Percentiles rank a stretch among this genome's conserved stretches.
These are phyloP conservation scores for Sporodiniella umbellata DNA, from an alignment of 371 early-diverging fungal species.

Conservation along the genomic window DNA sequence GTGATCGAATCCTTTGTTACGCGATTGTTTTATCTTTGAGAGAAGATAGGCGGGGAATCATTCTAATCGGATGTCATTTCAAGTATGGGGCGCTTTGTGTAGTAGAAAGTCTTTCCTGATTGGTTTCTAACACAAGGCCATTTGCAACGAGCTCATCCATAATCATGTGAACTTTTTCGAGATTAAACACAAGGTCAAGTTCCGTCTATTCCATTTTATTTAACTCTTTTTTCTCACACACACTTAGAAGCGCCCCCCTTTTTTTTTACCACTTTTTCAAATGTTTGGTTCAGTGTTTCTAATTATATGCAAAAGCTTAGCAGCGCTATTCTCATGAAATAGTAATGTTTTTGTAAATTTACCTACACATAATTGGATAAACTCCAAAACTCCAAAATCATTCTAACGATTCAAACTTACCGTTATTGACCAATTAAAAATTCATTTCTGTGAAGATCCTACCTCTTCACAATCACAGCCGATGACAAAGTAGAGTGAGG, in stretches of 20 bases:
- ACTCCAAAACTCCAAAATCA: constrained; percentile 43
- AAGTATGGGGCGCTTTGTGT: constrained; percentile 6
- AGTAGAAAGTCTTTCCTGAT: constrained; percentile 26
- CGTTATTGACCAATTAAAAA: no score
- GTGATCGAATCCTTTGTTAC: not conserved
- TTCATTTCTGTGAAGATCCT: not conserved
- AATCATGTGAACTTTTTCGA: constrained; percentile 49
- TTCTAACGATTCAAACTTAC: no score
- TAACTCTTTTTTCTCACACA: constrained; percentile 1
- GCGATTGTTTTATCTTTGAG: not conserved
- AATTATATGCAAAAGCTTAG: no score
- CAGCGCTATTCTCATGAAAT: constrained; percentile 1
- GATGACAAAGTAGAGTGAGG: constrained; percentile 43
- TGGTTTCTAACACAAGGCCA: constrained; percentile 39
- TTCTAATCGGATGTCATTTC: not conserved
- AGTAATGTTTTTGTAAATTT: constrained; percentile 7
- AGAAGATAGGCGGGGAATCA: constrained; percentile 11
- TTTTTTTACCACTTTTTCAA: constrained; percentile 43
- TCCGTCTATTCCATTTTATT: constrained; percentile 33
- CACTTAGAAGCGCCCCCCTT: no score
- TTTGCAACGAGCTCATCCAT: constrained; percentile 47
- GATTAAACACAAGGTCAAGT: constrained; percentile 46
- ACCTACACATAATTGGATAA: constrained; percentile 49
- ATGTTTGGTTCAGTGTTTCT: constrained; percentile 41
- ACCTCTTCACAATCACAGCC: constrained; percentile 34